Base-by-base conservation (phyloP, 2,329 filamentous ascomycete genomes). In the Botrytis medusae region DNA sequence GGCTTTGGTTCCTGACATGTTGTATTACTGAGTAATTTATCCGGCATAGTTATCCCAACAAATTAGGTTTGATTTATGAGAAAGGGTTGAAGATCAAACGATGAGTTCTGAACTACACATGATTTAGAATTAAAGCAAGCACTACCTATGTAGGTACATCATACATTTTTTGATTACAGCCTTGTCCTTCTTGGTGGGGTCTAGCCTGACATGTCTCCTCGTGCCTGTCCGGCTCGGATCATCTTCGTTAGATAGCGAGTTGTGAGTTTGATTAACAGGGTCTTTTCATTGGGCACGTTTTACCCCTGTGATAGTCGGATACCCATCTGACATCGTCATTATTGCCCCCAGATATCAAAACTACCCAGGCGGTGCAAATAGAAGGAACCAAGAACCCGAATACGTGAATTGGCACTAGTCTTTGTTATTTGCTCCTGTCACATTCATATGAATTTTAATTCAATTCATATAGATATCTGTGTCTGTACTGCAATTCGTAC, bases 1-100 rank as follows among this genome's bases (percentile, higher is more conserved):
- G 71, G 91, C 87, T 84, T 97, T 97, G 81, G 76, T 72, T 75
- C 69, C 75, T 73, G 79, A 81, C 80, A 82, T 82, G 59, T 69
- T 76, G 73, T 25, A 37, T 32, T 29, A 25, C 32, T 48, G 12
- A 37, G 40, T n/a, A 40, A 72, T 40, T 57, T 72, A 46, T 25
- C 62, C 73, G 44, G 75, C 76, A 78, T 79, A 72, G 34, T 65
- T 67, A n/a, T 44, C 48, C 48, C 65, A 68, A 57, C n/a, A 16
- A 42, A 32, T 25, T 29, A 42, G n/a, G 8, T 5, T 22, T 32
- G n/a, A 32, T 16, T 63, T 32, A 48, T 71, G 29, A 12, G 29
- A 57, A 29, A 54, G 34, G 8, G 29, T 46, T 48, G n/a, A 34
- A 62, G 18, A 70, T 46, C 29, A 62, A 59, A 59, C 42, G n/a